Evolutionary conservation across 2,329 filamentous ascomycete species (phyloP), one percentile per base, ranked within the genome.

Genomic region (Penicillium sumatraense): DNA sequence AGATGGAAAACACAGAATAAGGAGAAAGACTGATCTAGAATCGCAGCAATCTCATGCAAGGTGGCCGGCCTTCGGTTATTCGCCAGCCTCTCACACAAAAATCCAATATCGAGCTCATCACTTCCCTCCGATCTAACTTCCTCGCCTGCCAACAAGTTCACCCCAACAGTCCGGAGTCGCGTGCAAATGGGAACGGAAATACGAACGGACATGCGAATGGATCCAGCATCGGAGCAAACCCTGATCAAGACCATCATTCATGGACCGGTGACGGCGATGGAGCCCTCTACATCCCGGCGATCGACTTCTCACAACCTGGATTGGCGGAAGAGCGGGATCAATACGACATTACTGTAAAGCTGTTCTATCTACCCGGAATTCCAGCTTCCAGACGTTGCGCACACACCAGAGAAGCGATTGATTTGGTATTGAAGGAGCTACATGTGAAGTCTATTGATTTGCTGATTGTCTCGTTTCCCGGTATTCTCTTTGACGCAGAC

Each of bases 301-400:
- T 93, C 70, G 86, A 91, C 72, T 90, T 89, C 80, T 80, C 84
- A 11, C 78, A 83, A 26, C 86, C 85, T 3, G 89, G 89, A 0
- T 80, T 99, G 42, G 81, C 86, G 27, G 95, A 99, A 70, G 92
- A 96, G 64, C 81, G 89, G 23, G 81, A 84, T 56, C 87, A 92
- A 64, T 99, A 99, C 78, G 92, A 97, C 70, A 92, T 97, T 68
- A 97, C 93, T 0, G 88, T 95, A 58, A 99, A 99, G 77, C 78
- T 99, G 20, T 99, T 99, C 80, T 96, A 95, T 75, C 83, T 98
- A 24, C 89, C 91, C 3, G 85, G 84, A 16, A 84, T 90, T 50
- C 81, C 87, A 9, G 77, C 85, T 1, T 81, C 82, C 16, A 78
- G 86, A 61, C 86, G 93, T 56, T 84, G 84, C 62, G 79, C 81